phyloP scores from a whole-genome alignment of 257 asterid genomes.

The Solanum corneliomulleri region DNA sequence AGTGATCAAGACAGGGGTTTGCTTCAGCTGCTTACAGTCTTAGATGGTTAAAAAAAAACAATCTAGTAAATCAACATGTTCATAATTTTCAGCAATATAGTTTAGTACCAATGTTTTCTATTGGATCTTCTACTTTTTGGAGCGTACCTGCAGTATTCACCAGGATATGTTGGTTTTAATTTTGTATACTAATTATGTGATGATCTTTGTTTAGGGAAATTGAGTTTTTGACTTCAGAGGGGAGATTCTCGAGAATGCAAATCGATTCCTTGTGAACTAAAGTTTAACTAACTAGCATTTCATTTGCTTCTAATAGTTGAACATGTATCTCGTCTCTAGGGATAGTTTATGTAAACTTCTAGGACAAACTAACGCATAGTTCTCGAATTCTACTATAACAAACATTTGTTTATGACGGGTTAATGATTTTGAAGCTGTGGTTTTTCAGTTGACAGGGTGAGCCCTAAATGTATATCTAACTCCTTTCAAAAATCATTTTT shows the following conservation, averaged over 20 bases:
- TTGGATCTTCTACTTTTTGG: slow-evolving; percentile 64
- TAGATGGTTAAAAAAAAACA: neutral
- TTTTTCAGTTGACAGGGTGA: neutral
- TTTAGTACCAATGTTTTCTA: slow-evolving; percentile 94
- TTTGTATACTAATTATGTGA: neutral
- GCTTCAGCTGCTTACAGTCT: slow-evolving; percentile 53
- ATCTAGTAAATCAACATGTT: neutral
- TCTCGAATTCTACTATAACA: neutral
- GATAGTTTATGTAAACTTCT: neutral
- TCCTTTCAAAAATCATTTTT: neutral
- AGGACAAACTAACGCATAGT: neutral
- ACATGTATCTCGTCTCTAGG: neutral
- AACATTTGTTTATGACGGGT: neutral
- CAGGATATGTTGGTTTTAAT: neutral
- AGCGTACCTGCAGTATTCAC: neutral
- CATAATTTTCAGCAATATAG: slow-evolving; percentile 3
- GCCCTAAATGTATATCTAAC: neutral
- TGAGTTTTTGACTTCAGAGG: neutral
- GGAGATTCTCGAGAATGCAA: neutral
- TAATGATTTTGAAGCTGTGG: neutral
- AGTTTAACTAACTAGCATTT: neutral
- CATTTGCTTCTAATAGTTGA: neutral
- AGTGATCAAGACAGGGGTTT: slow-evolving; percentile 76
- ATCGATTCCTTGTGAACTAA: neutral
- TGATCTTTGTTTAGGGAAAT: neutral